A percentile compares a stretch with the other conserved stretches of the same genome.
Conservation (phyloP, 129 eudicot genomes). For the Flaveria trinervia region DNA sequence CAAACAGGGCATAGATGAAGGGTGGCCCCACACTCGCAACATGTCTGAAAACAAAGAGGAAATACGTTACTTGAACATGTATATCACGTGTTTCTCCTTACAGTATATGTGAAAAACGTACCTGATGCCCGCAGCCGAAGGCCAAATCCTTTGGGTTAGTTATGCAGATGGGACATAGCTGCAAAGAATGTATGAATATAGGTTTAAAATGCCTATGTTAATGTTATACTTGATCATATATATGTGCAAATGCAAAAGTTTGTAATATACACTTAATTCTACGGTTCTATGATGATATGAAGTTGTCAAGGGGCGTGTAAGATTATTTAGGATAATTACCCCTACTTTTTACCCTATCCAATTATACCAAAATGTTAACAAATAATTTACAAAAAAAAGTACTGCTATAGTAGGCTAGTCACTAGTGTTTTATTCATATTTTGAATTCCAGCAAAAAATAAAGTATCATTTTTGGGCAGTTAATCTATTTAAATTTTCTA, state of each 20-base stretch:
- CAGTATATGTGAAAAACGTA: conserved; percentile 24
- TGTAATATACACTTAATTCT: too few relatives aligned
- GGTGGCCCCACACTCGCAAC: conserved; percentile 76
- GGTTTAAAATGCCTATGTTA: not conserved
- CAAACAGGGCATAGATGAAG: conserved; percentile 83
- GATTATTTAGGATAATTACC: not conserved
- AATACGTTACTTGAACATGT: not conserved
- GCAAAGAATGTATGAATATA: conserved; percentile 19
- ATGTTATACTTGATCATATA: not conserved
- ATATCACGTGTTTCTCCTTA: not conserved
- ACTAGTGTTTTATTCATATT: not conserved
- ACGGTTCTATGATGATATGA: too few relatives aligned
- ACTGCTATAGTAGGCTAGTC: not conserved
- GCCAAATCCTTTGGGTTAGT: conserved; percentile 73
- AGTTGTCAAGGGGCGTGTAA: too few relatives aligned
- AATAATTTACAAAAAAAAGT: too few relatives aligned
- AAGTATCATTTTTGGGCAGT: not conserved
- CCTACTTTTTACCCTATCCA: not conserved
- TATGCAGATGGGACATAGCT: conserved; percentile 92
- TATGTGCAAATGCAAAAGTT: not conserved
- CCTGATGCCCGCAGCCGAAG: conserved; percentile 97
- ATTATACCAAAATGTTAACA: not conserved
- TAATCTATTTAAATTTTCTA: not conserved
- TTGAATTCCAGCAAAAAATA: not conserved
- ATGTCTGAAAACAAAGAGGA: conserved; percentile 58